Evolutionary conservation across 108 stramenopile genomes (phyloP).

Genomic region (Fistulifera pelliculosa): DNA sequence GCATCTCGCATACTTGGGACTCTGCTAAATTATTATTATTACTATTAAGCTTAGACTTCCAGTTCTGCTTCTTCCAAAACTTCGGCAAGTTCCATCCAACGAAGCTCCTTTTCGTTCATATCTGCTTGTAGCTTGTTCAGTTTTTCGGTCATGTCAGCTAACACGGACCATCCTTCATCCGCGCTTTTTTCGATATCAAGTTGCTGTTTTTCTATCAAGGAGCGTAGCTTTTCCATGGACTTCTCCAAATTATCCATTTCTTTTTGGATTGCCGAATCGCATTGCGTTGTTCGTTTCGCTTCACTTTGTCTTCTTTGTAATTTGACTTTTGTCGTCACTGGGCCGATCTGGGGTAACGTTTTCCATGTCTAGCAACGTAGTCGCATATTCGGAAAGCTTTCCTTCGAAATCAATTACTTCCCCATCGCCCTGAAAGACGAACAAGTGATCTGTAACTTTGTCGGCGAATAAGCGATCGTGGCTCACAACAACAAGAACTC

Average conservation of each 20-base stretch:
- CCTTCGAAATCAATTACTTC: conserved; percentile 76
- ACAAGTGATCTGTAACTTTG: conserved; percentile 85
- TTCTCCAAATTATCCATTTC: conserved; percentile 59
- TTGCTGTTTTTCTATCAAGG: conserved; percentile 35
- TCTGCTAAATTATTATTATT: too few species aligned
- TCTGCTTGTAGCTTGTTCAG: conserved; percentile 46
- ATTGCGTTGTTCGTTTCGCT: conserved; percentile 51
- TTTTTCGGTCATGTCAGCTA: conserved; percentile 66
- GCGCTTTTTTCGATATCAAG: conserved; percentile 38
- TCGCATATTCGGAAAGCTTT: conserved; percentile 69
- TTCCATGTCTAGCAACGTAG: conserved; percentile 68
- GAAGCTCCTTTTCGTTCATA: conserved; percentile 69
- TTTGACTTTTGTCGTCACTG: conserved; percentile 27
- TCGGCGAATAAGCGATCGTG: conserved; percentile 94
- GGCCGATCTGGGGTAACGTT: conserved; percentile 14
- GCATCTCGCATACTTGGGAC: too few species aligned
- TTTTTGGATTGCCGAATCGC: conserved; percentile 51
- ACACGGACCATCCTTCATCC: conserved; percentile 70
- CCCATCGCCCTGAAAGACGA: conserved; percentile 82
- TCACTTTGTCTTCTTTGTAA: conserved; percentile 59
- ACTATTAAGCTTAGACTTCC: too few species aligned
- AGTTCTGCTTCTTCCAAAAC: conserved; percentile 22
- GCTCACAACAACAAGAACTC: conserved; percentile 85
- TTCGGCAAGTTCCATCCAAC: conserved; percentile 77
- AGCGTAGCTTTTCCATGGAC: conserved; percentile 50